phyloP scores from a whole-genome alignment of 1,284 basidiomycete species.

The Ustilago esculenta region DNA sequence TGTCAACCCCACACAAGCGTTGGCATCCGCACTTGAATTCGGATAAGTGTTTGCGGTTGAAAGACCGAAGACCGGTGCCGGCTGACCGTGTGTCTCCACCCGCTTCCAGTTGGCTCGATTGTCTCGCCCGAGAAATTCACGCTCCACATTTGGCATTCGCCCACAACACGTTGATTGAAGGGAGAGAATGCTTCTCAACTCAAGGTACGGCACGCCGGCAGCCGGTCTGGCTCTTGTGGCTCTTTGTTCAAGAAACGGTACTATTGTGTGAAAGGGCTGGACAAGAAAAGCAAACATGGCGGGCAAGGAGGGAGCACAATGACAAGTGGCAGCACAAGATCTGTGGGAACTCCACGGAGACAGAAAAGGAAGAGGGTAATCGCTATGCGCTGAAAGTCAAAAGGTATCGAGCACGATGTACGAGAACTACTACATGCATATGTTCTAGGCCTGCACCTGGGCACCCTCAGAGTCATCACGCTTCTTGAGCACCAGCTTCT shows the following conservation, averaged over 20 bases:
- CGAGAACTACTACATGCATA: background rate
- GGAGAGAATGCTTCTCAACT: too few relatives aligned
- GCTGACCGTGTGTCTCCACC: slow-evolving; percentile 1
- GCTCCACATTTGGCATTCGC: too few relatives aligned
- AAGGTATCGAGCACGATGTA: slow-evolving; percentile 9
- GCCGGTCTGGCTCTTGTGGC: too few relatives aligned
- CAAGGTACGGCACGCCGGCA: too few relatives aligned
- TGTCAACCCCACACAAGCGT: slow-evolving; percentile 8
- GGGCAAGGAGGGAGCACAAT: too few relatives aligned
- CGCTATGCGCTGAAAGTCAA: background rate
- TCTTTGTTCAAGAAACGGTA: too few relatives aligned
- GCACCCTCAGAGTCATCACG: slow-evolving; percentile 62
- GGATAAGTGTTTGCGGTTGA: slow-evolving; percentile 19
- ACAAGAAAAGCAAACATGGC: too few relatives aligned
- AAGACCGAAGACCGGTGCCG: slow-evolving; percentile 27
- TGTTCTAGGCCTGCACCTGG: slow-evolving; percentile 58
- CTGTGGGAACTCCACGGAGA: too few relatives aligned
- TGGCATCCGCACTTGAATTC: slow-evolving; percentile 3
- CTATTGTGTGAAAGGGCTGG: too few relatives aligned
- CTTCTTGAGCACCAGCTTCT: slow-evolving; percentile 65
- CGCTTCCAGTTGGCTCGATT: background rate
- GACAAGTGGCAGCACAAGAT: too few relatives aligned
- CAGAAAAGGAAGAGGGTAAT: background rate
- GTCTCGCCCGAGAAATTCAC: slow-evolving; percentile 19
- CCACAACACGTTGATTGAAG: too few relatives aligned